These are phyloP conservation scores for Fraxinus americana DNA, from an alignment of 257 asterid genomes.

Conservation along the genomic window DNA sequence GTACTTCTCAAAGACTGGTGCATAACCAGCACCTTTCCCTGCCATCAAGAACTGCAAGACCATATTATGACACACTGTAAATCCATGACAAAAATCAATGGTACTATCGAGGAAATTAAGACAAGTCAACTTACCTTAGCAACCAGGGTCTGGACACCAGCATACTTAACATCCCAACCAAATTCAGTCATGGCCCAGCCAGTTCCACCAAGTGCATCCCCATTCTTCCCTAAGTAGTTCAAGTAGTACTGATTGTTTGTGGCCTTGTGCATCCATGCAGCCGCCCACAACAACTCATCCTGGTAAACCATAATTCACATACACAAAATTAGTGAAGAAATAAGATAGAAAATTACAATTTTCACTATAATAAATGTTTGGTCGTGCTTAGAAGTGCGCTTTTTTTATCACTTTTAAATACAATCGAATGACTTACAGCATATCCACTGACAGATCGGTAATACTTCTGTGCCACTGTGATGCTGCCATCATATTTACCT, in stretches of 20 bases:
- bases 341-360: not conserved
- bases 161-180: conserved; percentile 97
- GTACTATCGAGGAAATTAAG: not conserved
- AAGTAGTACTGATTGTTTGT: conserved; percentile 48
- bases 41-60: conserved; percentile 76
- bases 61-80: not conserved
- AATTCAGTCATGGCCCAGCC: conserved; percentile 98
- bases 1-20: conserved; percentile 59
- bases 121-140: conserved; percentile 56
- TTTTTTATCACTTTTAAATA: not conserved
- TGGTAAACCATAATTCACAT: not conserved
- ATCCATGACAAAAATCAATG: not conserved
- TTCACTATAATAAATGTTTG: not conserved
- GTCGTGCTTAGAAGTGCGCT: not conserved
- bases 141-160: conserved; percentile 94
- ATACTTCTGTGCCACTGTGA: conserved; percentile 83
- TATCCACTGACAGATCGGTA: conserved; percentile 68
- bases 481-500: conserved; percentile 81
- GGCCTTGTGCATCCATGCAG: conserved; percentile 30
- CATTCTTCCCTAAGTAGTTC: conserved; percentile 77
- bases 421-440: conserved; percentile 53
- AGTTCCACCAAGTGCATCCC: conserved; percentile 89
- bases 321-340: not conserved
- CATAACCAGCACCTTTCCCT: conserved; percentile 66
- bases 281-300: conserved; percentile 35